Conservation (phyloP, 1,284 basidiomycete species). For the Ustilago esculenta region DNA sequence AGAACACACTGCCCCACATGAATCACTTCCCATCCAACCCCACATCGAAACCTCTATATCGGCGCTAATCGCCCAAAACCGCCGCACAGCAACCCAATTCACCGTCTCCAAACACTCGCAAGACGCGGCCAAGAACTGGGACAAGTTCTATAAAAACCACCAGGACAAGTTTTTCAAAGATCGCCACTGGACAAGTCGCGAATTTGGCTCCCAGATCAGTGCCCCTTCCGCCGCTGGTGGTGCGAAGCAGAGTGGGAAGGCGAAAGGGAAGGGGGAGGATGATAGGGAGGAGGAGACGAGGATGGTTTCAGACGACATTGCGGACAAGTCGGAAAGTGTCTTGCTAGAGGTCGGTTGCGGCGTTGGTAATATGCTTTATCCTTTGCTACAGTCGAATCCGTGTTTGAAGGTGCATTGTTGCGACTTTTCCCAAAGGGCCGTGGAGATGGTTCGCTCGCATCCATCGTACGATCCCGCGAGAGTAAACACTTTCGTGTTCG, state of each 20-base stretch:
- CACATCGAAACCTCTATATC: constrained; percentile 29
- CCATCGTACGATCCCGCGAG: constrained; percentile 44
- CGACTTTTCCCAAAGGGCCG: constrained; percentile 63
- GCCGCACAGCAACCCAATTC: constrained; percentile 48
- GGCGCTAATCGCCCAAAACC: constrained; percentile 41
- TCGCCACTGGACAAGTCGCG: constrained; percentile 67
- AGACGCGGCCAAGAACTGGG: constrained; percentile 64
- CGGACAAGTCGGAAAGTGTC: constrained; percentile 25
- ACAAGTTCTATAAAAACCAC: constrained; percentile 67
- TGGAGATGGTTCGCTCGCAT: constrained; percentile 62
- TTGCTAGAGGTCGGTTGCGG: constrained; percentile 66
- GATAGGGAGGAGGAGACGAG: constrained; percentile 31
- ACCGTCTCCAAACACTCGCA: constrained; percentile 56
- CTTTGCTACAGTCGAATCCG: constrained; percentile 50
- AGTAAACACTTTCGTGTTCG: constrained; percentile 67
- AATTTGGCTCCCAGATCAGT: constrained; percentile 48
- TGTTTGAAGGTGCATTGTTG: constrained; percentile 62
- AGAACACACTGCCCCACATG: constrained; percentile 17
- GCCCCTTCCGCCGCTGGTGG: constrained; percentile 6
- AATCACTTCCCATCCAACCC: constrained; percentile 7
- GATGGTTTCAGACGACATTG: constrained; percentile 1
- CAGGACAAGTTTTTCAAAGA: constrained; percentile 67
- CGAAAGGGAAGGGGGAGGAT: constrained; percentile 15
- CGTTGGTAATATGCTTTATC: constrained; percentile 65
- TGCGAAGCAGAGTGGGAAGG: no score